These are phyloP conservation scores for Xylaria multiplex DNA, from an alignment of 2,329 filamentous ascomycete genomes.

Conservation along the genomic window DNA sequence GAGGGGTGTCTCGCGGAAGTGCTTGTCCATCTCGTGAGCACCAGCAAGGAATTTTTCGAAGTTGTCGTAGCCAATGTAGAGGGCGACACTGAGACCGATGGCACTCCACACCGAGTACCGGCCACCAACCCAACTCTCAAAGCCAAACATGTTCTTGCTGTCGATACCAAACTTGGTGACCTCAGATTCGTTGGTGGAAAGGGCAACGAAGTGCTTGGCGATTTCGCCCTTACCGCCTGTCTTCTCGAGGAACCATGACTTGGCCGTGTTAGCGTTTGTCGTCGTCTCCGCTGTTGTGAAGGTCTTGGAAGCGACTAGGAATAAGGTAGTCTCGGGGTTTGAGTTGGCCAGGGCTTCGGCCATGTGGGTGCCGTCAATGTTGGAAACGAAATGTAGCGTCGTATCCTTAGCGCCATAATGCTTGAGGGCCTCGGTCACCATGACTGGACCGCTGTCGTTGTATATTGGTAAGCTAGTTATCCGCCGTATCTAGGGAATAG, in stretches of 20 bases:
- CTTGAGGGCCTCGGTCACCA: constrained; percentile 98
- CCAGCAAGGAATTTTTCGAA: constrained; percentile 96
- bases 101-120: constrained; percentile 99
- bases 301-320: constrained; percentile 98
- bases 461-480: constrained; percentile 7
- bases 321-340: constrained; percentile 97
- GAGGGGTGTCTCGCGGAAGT: constrained; percentile 91
- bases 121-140: constrained; percentile 97
- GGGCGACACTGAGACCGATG: constrained; percentile 91
- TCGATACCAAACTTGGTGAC: constrained; percentile 99
- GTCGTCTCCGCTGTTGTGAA: constrained; percentile 98
- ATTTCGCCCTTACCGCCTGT: constrained; percentile 81
- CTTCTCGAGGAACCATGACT: constrained; percentile 94
- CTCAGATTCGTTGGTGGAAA: constrained; percentile 94
- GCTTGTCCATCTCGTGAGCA: constrained; percentile 97
- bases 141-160: constrained; percentile 99
- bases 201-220: constrained; percentile 97
- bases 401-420: constrained; percentile 86
- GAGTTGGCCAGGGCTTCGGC: constrained; percentile 89
- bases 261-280: constrained; percentile 97
- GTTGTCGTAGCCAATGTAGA: constrained; percentile 98
- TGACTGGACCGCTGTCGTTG: constrained; percentile 82
- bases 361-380: constrained; percentile 99
- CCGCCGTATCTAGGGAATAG: background rate
- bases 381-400: constrained; percentile 98